These are phyloP conservation scores for Sicyos edulis DNA, from an alignment of 306 rosid species.

Conservation along the genomic window DNA sequence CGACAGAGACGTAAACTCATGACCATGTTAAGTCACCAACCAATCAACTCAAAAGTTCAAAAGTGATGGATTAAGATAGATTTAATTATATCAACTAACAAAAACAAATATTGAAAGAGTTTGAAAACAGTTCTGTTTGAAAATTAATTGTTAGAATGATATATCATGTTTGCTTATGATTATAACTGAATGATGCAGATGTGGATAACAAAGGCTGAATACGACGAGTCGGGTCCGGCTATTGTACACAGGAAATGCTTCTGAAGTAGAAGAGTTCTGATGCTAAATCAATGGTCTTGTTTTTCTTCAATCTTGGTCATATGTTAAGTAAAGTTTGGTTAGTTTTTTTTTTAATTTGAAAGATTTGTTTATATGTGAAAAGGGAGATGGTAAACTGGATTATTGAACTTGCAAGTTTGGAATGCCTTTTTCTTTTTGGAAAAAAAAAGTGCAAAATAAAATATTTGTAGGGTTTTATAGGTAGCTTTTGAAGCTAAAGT, in stretches of 20 bases:
- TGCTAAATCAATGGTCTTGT: background rate
- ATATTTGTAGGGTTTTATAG: background rate
- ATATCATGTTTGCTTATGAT: background rate
- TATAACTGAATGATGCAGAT: slow-evolving; percentile 35
- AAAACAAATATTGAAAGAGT: background rate
- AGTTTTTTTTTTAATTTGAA: slow-evolving; percentile 3
- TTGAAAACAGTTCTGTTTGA: background rate
- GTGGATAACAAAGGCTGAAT: slow-evolving; percentile 75
- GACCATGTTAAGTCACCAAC: too few relatives aligned
- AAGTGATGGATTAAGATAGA: too few relatives aligned
- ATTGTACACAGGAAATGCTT: slow-evolving; percentile 73
- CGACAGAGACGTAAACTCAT: too few relatives aligned
- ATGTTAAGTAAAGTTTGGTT: slow-evolving; percentile 15
- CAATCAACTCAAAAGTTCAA: too few relatives aligned
- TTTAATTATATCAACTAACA: too few relatives aligned
- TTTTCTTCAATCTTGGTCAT: slow-evolving; percentile 4
- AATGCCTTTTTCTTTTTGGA: slow-evolving; percentile 1
- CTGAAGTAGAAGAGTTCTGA: slow-evolving; percentile 22
- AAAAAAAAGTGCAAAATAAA: background rate
- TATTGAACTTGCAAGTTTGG: slow-evolving; percentile 17
- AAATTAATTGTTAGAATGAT: background rate
- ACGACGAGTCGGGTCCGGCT: slow-evolving; percentile 70
- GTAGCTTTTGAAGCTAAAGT: background rate
- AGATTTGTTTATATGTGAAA: slow-evolving; percentile 10
- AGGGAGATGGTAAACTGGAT: background rate